phyloP scores from a whole-genome alignment of 306 rosid species.

The Dryas drummondii region DNA sequence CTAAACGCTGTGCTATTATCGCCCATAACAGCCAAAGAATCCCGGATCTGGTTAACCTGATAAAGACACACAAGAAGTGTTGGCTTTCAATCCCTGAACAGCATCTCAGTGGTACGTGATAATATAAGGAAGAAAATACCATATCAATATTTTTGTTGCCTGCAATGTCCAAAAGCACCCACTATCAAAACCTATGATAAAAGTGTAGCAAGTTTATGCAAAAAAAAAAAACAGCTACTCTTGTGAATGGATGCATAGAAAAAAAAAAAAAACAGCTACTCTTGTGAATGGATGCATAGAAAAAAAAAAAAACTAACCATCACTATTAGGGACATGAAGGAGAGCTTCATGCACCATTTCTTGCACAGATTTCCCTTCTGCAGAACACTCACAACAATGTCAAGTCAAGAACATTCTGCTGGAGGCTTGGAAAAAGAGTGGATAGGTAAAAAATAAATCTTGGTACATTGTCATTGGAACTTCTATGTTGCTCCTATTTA shows the following conservation, averaged over 20 bases:
- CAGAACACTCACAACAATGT: slow-evolving; percentile 24
- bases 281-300: slow-evolving; percentile 12
- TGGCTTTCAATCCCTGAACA: slow-evolving; percentile 22
- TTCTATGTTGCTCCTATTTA: background rate
- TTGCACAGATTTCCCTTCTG: slow-evolving; percentile 96
- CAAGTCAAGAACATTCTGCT: slow-evolving; percentile 11
- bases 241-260: slow-evolving; percentile 11
- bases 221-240: slow-evolving; percentile 7
- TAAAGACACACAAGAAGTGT: slow-evolving; percentile 33
- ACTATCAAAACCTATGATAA: slow-evolving; percentile 29
- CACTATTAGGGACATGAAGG: slow-evolving; percentile 64
- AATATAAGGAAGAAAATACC: slow-evolving; percentile 53
- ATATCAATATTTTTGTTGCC: slow-evolving; percentile 86
- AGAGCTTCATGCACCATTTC: slow-evolving; percentile 95
- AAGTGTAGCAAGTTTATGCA: slow-evolving; percentile 14
- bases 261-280: slow-evolving; percentile 24
- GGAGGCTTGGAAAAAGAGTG: background rate
- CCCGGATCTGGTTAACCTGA: slow-evolving; percentile 95
- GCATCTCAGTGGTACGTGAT: slow-evolving; percentile 18
- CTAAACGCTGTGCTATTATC: slow-evolving; percentile 94
- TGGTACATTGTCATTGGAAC: background rate
- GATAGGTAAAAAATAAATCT: background rate
- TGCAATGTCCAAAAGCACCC: slow-evolving; percentile 47
- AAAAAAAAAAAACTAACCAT: slow-evolving; percentile 52
- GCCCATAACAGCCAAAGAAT: slow-evolving; percentile 93